Evolutionary conservation across 2,329 filamentous ascomycete genomes (phyloP).

Genomic region (Cordyceps cicadae): DNA sequence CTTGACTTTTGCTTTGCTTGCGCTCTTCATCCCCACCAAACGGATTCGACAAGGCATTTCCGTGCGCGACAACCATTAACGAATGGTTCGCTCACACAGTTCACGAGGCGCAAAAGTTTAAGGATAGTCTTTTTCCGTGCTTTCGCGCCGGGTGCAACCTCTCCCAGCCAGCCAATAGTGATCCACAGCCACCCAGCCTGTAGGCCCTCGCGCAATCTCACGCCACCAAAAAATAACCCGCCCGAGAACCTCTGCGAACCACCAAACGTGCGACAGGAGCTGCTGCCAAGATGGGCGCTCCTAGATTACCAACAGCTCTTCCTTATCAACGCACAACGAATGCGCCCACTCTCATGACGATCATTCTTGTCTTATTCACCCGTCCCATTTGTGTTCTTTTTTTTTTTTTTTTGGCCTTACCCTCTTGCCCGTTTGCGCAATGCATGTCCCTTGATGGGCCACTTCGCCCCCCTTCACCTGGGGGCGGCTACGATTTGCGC

Average conservation of each 20-base stretch:
- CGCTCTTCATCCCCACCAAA: not conserved
- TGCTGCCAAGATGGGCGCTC: not conserved
- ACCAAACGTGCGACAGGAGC: not conserved
- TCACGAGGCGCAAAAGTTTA: not conserved
- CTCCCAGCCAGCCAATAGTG: not conserved
- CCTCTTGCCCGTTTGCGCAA: not conserved
- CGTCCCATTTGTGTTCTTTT: not conserved
- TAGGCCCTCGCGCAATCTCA: not conserved
- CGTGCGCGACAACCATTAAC: not conserved
- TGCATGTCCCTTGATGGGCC: slow-evolving; percentile 4
- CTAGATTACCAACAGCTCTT: not conserved
- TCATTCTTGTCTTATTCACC: not conserved
- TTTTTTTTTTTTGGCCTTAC: no score
- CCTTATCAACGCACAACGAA: not conserved
- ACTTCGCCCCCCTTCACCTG: not conserved
- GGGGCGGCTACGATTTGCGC: slow-evolving; percentile 4
- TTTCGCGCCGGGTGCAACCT: not conserved
- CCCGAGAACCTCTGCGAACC: slow-evolving; percentile 1
- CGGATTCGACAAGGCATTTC: slow-evolving; percentile 1
- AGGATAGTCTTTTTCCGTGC: not conserved
- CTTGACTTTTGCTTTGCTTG: not conserved
- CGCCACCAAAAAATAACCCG: not conserved
- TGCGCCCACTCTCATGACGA: not conserved
- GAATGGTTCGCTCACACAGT: not conserved
- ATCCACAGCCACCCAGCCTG: not conserved